Conservation (phyloP, 306 rosid species). For the Sindora glabra region DNA sequence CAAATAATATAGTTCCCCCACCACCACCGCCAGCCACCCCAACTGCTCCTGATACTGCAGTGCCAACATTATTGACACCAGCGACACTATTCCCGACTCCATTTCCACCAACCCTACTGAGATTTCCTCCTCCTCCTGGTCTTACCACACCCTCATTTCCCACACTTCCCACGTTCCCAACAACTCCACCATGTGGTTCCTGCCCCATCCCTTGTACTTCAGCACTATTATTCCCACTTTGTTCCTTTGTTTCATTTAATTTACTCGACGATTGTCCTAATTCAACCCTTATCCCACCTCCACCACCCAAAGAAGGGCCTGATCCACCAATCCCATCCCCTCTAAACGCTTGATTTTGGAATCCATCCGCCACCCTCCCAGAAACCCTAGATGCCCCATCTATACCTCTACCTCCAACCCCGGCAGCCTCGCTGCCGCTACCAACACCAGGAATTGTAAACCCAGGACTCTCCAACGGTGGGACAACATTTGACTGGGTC, state of each 20-base stretch:
- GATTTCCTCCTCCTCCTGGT: slow-evolving; percentile 42
- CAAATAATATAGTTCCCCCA: slow-evolving; percentile 72
- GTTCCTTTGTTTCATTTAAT: slow-evolving; percentile 53
- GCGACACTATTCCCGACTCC: slow-evolving; percentile 34
- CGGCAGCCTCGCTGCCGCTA: slow-evolving; percentile 15
- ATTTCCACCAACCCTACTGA: slow-evolving; percentile 34
- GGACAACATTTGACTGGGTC: slow-evolving; percentile 20
- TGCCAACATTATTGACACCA: slow-evolving; percentile 17
- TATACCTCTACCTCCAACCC: background rate
- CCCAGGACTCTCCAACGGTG: slow-evolving; percentile 14
- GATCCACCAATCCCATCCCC: slow-evolving; percentile 40
- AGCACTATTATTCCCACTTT: slow-evolving; percentile 32
- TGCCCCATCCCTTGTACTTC: slow-evolving; percentile 48
- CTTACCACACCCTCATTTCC: slow-evolving; percentile 56
- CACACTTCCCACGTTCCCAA: slow-evolving; percentile 25
- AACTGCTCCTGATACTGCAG: slow-evolving; percentile 20
- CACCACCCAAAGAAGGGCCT: slow-evolving; percentile 28
- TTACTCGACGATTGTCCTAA: slow-evolving; percentile 54
- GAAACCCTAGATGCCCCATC: slow-evolving; percentile 36
- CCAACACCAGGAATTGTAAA: slow-evolving; percentile 47
- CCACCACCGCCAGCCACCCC: slow-evolving; percentile 15
- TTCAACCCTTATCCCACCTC: slow-evolving; percentile 81
- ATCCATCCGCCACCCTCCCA: slow-evolving; percentile 34
- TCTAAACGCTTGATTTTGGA: slow-evolving; percentile 67
- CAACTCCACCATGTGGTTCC: slow-evolving; percentile 34